Evolutionary conservation across 257 asterid genomes (phyloP), one percentile per base, ranked within the genome.

Genomic region (Agastache rugosa): DNA sequence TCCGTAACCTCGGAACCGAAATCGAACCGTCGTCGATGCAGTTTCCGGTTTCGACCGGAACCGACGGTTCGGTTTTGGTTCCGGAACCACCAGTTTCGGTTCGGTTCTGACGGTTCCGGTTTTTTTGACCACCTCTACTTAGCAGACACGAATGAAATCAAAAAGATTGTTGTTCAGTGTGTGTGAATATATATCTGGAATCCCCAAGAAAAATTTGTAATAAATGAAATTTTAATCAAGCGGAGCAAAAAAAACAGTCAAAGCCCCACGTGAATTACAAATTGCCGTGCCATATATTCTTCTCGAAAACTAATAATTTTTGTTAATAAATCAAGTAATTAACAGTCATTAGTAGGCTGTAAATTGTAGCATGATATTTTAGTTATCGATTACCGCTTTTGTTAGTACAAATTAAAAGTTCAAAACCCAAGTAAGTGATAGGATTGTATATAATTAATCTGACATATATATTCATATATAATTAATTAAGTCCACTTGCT

Each of bases 191-290:
- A 14, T 6, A 66, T 58, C 50, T 72, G 41, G 62, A 58, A 63
- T 59, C 20, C 78, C 62, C 56, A 70, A 48, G 11, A 20, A 17
- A 37, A 17, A 45, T 27, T 50, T 54, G 62, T 51, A 63, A 44
- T 19, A 54, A 71, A 22, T 59, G 72, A 63, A 69, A 80, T 51
- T 76, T 65, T 55, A 37, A 59, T 76, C 67, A 82, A 63, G 55
- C 39, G 75, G 78, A 79, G 75, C 77, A 84, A 82, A 81, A 81
- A 70, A 55, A 74, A 62, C 75, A 73, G 89, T 85, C 88, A 86
- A 84, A 63, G 35, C 83, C 81, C 77, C 90, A 88, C 94, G 94
- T 86, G 94, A 85, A 67, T 73, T 84, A 69, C 85, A 34, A 77
- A 83, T 79, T 77, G 65, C 47, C 71, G 83, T 78, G 89, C 87